Conservation (phyloP, 2,329 filamentous ascomycete genomes). For the Stagonosporopsis vannaccii region DNA sequence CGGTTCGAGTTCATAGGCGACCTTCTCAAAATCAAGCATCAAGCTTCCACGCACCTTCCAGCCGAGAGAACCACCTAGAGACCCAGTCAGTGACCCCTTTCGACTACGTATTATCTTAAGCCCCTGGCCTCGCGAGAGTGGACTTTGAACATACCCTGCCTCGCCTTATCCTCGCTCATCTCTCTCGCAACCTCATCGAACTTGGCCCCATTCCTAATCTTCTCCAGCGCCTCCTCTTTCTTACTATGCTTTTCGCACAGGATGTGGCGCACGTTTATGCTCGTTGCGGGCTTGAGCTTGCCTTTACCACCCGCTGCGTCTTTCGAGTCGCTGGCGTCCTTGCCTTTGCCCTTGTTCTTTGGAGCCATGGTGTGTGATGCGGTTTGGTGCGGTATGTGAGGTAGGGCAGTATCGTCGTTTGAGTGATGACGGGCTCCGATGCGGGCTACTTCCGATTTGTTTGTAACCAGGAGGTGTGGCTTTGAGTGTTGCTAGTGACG, state of each 20-base stretch:
- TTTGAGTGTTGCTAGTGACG: neutral
- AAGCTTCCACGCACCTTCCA: constrained; percentile 75
- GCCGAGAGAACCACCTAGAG: constrained; percentile 70
- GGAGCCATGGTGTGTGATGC: constrained; percentile 31
- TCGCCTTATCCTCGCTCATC: constrained; percentile 79
- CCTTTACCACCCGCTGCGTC: constrained; percentile 48
- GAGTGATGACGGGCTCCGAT: neutral
- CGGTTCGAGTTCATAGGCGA: constrained; percentile 72
- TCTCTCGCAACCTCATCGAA: constrained; percentile 78
- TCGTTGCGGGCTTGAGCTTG: constrained; percentile 68
- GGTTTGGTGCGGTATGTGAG: neutral
- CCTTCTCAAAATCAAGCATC: constrained; percentile 73
- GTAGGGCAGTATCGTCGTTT: neutral
- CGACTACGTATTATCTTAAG: too few relatives aligned
- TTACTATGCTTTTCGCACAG: constrained; percentile 79
- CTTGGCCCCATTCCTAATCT: constrained; percentile 70
- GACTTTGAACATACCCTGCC: constrained; percentile 51
- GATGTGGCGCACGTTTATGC: constrained; percentile 77
- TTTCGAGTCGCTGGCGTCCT: constrained; percentile 36
- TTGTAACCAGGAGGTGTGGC: neutral
- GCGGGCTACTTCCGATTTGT: neutral
- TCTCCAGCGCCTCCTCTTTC: constrained; percentile 76
- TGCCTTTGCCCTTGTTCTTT: constrained; percentile 40
- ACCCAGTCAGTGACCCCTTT: too few relatives aligned
- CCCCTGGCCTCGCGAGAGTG: neutral